phyloP scores from a whole-genome alignment of 257 asterid genomes.

The Anisodus tanguticus region DNA sequence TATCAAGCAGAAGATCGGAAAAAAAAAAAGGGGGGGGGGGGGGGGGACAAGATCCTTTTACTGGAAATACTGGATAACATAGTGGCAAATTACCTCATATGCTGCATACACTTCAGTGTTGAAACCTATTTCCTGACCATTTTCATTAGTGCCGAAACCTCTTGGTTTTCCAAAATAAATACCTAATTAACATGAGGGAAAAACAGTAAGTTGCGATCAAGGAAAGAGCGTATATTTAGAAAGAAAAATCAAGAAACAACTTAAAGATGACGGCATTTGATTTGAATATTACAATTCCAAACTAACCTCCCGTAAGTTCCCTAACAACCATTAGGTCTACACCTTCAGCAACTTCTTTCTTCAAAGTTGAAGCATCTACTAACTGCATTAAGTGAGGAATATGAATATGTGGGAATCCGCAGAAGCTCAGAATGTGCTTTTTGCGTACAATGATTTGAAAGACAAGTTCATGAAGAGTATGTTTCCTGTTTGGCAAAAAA shows the following conservation, averaged over 20 bases:
- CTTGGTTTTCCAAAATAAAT: slow-evolving; percentile 98
- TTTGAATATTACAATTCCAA: slow-evolving; percentile 9
- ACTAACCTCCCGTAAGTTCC: slow-evolving; percentile 97
- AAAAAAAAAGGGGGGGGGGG: not conserved
- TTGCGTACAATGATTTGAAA: not conserved
- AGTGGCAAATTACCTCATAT: slow-evolving; percentile 65
- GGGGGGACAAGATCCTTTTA: not conserved
- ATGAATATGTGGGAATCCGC: not conserved
- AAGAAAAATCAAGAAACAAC: not conserved
- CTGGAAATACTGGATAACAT: not conserved
- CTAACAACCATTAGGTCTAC: slow-evolving; percentile 98
- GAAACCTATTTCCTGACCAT: slow-evolving; percentile 89
- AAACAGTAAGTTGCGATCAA: not conserved
- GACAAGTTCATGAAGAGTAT: slow-evolving; percentile 15
- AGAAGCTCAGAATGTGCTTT: not conserved
- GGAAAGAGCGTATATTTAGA: not conserved
- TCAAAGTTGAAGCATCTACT: slow-evolving; percentile 95
- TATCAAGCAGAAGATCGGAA: not conserved
- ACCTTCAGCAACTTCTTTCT: slow-evolving; percentile 95
- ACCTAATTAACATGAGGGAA: slow-evolving; percentile 50
- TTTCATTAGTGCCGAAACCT: slow-evolving; percentile 74
- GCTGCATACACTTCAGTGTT: slow-evolving; percentile 92
- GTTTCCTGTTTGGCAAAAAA: slow-evolving; percentile 3
- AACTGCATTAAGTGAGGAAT: slow-evolving; percentile 53
- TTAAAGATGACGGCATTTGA: not conserved